Base-by-base conservation (phyloP, 2,329 filamentous ascomycete species). In the Cryphonectria nitschkei region DNA sequence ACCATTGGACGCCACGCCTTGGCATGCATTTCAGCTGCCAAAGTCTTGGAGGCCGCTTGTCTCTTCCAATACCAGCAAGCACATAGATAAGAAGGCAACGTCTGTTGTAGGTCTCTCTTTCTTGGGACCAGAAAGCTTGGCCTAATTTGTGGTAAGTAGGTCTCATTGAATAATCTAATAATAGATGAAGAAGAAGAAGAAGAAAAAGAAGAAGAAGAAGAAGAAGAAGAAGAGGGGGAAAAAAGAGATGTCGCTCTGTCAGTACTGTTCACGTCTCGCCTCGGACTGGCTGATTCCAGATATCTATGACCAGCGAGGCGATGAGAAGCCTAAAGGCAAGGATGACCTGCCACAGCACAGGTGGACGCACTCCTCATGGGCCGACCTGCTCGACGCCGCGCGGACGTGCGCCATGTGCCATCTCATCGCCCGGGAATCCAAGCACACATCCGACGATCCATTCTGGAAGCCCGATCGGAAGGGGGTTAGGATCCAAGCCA, bases 211-310 rank as follows among this genome's bases (percentile, higher is more conserved):
- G 2, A 13, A 29, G 22, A 34, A 34, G 34, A 56, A 46, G 16
- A 32, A 32, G 26, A 32, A 58, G 29, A 58, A 58, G 2, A 13
- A 16, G 9, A 32, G 19, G 3, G 7, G 3, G 13, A 16, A 46
- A 26, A 50, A 50, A 6, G 14, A 39, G 2, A 39, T 62, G 60
- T 26, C 32, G 41, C 60, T 62, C 41, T 50, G 62, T 16, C 29
- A 43, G n/a, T 65, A 26, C 41, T 65, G 62, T 41, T 43, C 62
- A 29, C 37, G 41, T 22, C 62, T 65, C 26, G 62, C 62, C 37
- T 32, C 62, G 7, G 62, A 46, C 37, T 65, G 62, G 62, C 26
- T 65, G 39, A 65, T 65, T 16, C 62, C 41, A 6, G 62, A 65
- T 19, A 43, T 65, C 34, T 62, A 62, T 22, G 60, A 62, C 34